These are phyloP conservation scores for Lentinula edodes DNA, from an alignment of 768 basidiomycete species.

Conservation along the genomic window DNA sequence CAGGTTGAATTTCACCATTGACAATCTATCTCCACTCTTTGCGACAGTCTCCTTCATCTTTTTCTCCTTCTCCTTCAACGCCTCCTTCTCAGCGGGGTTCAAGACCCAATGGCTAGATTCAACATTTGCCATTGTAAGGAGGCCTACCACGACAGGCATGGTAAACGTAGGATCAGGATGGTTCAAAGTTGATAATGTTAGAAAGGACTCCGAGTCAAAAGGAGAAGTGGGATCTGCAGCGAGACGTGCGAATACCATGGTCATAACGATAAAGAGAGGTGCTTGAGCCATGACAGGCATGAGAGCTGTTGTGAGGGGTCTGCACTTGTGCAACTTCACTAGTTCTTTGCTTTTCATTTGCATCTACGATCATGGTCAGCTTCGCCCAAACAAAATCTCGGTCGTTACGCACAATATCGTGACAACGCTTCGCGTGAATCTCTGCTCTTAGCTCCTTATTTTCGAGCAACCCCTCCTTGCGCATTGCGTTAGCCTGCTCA, in stretches of 20 bases:
- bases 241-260: constrained; percentile 49
- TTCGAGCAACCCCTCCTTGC: constrained; percentile 44
- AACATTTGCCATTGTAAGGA: constrained; percentile 74
- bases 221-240: constrained; percentile 55
- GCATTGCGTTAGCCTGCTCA: constrained; percentile 33
- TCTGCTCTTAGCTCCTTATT: constrained; percentile 46
- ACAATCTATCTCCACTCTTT: constrained; percentile 38
- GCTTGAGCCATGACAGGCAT: constrained; percentile 63
- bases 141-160: constrained; percentile 65
- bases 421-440: constrained; percentile 42
- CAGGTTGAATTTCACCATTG: constrained; percentile 32
- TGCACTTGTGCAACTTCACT: constrained; percentile 52
- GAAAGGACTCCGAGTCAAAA: constrained; percentile 72
- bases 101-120: constrained; percentile 74
- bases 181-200: constrained; percentile 64
- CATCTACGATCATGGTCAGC: neutral
- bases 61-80: constrained; percentile 40
- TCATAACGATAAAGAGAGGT: constrained; percentile 67
- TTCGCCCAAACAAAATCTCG: neutral
- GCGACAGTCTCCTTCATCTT: constrained; percentile 36
- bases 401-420: constrained; percentile 36
- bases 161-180: constrained; percentile 68
- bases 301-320: constrained; percentile 50
- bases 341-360: constrained; percentile 38
- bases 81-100: constrained; percentile 50